phyloP scores from a whole-genome alignment of 148 eudicot species.

The Silene uniflora region DNA sequence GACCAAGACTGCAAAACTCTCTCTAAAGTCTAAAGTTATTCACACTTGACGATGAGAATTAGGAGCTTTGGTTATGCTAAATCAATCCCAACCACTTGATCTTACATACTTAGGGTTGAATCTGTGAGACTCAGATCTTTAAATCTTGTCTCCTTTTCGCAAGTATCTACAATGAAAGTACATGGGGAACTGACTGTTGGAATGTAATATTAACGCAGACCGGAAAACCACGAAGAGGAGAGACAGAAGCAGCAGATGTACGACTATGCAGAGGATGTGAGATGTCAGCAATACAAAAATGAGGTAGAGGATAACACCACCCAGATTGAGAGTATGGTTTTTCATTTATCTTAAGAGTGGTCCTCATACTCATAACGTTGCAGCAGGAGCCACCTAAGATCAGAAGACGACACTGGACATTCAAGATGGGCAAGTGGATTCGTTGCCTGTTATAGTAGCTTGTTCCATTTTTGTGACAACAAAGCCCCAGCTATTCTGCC shows the following conservation, averaged over 20 bases:
- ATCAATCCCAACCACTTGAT: neutral
- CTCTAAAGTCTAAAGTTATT: too few species aligned
- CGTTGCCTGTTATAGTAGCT: constrained; percentile 23
- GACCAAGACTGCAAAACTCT: neutral
- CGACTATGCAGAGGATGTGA: constrained; percentile 26
- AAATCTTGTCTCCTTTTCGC: neutral
- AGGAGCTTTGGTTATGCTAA: neutral
- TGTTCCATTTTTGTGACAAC: constrained; percentile 23
- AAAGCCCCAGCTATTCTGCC: constrained; percentile 20
- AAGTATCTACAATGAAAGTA: neutral
- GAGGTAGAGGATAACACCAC: constrained; percentile 13
- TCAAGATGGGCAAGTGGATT: constrained; percentile 28
- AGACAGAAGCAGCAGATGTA: constrained; percentile 12
- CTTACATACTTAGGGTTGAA: neutral
- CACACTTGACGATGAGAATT: too few species aligned
- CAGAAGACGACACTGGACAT: constrained; percentile 12
- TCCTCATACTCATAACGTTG: constrained; percentile 27
- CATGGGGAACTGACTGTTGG: constrained; percentile 4
- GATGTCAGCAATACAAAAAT: constrained; percentile 10
- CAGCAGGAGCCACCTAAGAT: constrained; percentile 15
- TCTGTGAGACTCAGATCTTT: neutral
- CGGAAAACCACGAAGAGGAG: constrained; percentile 19
- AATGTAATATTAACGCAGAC: constrained; percentile 26
- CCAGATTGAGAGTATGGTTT: constrained; percentile 11
- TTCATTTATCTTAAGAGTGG: constrained; percentile 29